A percentile compares a stretch with the other conserved stretches of the same genome.
Evolutionary conservation across 192 early-diverging fungal species (phyloP).

Genomic region (Coemansia sp.): DNA sequence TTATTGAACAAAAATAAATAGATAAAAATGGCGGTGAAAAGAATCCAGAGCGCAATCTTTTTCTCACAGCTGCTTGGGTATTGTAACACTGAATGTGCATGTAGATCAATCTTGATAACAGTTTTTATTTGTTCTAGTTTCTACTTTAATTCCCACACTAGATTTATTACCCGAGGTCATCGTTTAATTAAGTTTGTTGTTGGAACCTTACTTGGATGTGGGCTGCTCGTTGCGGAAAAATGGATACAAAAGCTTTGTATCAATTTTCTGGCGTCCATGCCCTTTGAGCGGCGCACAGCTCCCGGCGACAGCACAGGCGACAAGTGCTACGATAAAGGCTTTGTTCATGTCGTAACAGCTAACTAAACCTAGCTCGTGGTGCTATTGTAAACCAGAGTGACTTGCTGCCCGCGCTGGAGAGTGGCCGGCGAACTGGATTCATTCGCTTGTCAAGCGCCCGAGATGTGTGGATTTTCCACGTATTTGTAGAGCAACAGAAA

Average conservation of each 20-base stretch:
- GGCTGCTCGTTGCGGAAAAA: constrained; percentile 29
- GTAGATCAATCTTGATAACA: background rate
- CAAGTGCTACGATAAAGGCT: too few relatives aligned
- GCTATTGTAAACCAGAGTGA: too few relatives aligned
- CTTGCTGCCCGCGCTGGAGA: too few relatives aligned
- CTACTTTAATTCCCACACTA: too few relatives aligned
- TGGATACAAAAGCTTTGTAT: background rate
- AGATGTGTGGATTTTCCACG: constrained; percentile 76
- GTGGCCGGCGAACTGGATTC: background rate
- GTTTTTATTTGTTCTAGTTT: background rate
- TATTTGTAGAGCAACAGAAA: constrained; percentile 77
- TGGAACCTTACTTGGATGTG: constrained; percentile 41
- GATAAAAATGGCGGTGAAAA: background rate
- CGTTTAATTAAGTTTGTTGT: constrained; percentile 28
- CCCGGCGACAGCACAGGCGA: constrained; percentile 10
- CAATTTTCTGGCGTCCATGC: background rate
- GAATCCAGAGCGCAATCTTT: background rate
- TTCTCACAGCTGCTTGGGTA: too few relatives aligned
- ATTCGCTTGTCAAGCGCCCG: constrained; percentile 60
- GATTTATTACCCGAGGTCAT: constrained; percentile 19
- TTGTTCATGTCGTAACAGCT: background rate
- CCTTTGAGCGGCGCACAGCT: background rate
- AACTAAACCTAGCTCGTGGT: too few relatives aligned
- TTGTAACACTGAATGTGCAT: background rate
- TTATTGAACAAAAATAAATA: background rate